Evolutionary conservation across 495 filamentous ascomycete genomes (phyloP), one percentile per base, ranked within the genome.

Genomic region (Xylaria telfairii): DNA sequence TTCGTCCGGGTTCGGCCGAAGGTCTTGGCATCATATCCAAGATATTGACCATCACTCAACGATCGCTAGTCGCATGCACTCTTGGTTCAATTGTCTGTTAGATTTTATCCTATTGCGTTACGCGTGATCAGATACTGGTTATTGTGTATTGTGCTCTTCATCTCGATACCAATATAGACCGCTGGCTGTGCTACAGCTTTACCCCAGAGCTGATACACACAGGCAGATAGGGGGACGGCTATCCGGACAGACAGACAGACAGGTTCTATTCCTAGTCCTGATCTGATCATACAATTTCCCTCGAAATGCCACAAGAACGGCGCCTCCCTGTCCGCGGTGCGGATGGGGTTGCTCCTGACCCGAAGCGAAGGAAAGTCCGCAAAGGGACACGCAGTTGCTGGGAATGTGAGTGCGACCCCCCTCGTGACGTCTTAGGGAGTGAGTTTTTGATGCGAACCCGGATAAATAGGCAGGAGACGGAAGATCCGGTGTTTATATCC

Each of bases 311-410:
- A 65, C 17, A 57, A n/a, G 34, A 47, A 47, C 46, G n/a, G 44
- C 15, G 37, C 30, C 34, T 49, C 37, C 39, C 49, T 9, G 28
- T 54, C 10, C 68, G 49, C 61, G 41, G 28, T 51, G 26, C 66
- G 17, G 68, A 65, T 37, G 51, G 49, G 2, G 39, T 30, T n/a
- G 8, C 59, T 28, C 60, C 69, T 19, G 66, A 70, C 13, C 69
- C 74, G 21, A 78, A 76, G 62, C 74, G 86, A 56, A 84, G 85
- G 70, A 85, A 82, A 72, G 77, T 88, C 51, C 83, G 87, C 34
- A 88, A 87, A 70, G 86, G 86, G 15, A 89, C 86, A 13, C 82
- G 83, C 68, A 87, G 85, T 72, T 89, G 86, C 67, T 86, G 82
- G 82, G 86, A 87, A 81, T 89, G 85, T 86, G 78, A 77, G 79